Percentiles rank a stretch among this genome's conserved stretches.
phyloP scores from a whole-genome alignment of 768 basidiomycete species.

The Termitomyces sp. region DNA sequence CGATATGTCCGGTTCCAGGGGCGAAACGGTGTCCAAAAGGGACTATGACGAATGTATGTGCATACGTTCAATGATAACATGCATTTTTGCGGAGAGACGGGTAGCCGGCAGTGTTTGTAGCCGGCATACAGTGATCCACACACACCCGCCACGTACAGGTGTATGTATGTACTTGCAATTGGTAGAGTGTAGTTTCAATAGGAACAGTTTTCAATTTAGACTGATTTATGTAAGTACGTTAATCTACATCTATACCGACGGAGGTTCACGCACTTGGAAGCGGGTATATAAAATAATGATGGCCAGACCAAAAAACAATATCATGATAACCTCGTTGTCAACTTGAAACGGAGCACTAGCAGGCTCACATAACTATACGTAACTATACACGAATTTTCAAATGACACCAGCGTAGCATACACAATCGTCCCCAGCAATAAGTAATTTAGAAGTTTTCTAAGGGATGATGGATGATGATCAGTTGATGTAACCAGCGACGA shows the following conservation, averaged over 20 bases:
- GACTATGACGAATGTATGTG: constrained; percentile 5
- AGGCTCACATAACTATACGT: constrained; percentile 1
- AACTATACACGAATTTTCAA: neutral
- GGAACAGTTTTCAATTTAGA: too few species aligned
- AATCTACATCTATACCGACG: too few species aligned
- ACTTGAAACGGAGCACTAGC: constrained; percentile 5
- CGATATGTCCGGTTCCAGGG: neutral
- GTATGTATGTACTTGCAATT: too few species aligned
- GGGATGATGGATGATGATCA: neutral
- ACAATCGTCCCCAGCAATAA: neutral
- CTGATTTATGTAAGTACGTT: neutral
- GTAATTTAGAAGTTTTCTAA: constrained; percentile 35
- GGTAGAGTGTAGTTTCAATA: too few species aligned
- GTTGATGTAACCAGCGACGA: neutral
- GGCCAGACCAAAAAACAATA: constrained; percentile 2
- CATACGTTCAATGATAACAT: constrained; percentile 12
- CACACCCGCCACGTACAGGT: too few species aligned
- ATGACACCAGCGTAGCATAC: neutral
- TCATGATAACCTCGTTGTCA: neutral
- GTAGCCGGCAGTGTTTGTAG: constrained; percentile 5
- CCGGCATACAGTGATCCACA: constrained; percentile 5
- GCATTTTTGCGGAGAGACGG: constrained; percentile 8
- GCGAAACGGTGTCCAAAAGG: neutral
- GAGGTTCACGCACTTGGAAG: too few species aligned
- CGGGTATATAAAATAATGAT: too few species aligned